A percentile compares a stretch with the other conserved stretches of the same genome.
Evolutionary conservation across 2,329 filamentous ascomycete species (phyloP).

Genomic region (Septoria linicola): DNA sequence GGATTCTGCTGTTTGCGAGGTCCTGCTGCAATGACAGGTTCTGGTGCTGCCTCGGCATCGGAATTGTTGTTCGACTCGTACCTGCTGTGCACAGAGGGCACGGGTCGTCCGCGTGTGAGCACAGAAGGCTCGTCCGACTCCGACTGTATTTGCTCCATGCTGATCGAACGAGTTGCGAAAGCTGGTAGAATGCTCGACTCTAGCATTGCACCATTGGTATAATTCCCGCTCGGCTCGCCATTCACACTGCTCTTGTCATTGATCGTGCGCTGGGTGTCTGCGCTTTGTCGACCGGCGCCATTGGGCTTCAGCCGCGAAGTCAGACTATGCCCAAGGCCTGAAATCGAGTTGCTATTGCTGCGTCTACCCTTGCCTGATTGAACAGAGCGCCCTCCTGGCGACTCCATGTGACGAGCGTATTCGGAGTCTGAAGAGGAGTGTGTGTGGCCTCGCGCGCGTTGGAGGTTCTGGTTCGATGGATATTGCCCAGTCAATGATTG

Average conservation of each 20-base stretch:
- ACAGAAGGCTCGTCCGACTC: slow-evolving; percentile 44
- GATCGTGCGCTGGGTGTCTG: slow-evolving; percentile 23
- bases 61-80: slow-evolving; percentile 52
- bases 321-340: slow-evolving; percentile 36
- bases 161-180: slow-evolving; percentile 57
- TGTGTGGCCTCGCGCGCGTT: slow-evolving; percentile 57
- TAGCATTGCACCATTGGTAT: slow-evolving; percentile 53
- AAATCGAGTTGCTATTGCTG: slow-evolving; percentile 79
- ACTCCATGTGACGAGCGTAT: slow-evolving; percentile 46
- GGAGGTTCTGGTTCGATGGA: slow-evolving; percentile 13
- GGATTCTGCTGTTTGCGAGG: slow-evolving; percentile 59
- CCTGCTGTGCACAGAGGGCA: slow-evolving; percentile 46
- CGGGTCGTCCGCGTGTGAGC: slow-evolving; percentile 44
- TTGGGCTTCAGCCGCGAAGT: slow-evolving; percentile 17
- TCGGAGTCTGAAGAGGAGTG: slow-evolving; percentile 63
- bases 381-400: slow-evolving; percentile 29
- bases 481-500: slow-evolving; percentile 19
- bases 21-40: slow-evolving; percentile 77
- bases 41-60: slow-evolving; percentile 70
- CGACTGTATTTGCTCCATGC: slow-evolving; percentile 67
- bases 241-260: slow-evolving; percentile 14
- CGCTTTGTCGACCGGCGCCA: slow-evolving; percentile 23
- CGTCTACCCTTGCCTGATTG: slow-evolving; percentile 53
- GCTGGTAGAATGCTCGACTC: slow-evolving; percentile 56
- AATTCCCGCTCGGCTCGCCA: slow-evolving; percentile 23